A percentile compares a stretch with the other conserved stretches of the same genome.
phyloP scores from a whole-genome alignment of 1,139 yeast genomes.

The Taphrina confusa region DNA sequence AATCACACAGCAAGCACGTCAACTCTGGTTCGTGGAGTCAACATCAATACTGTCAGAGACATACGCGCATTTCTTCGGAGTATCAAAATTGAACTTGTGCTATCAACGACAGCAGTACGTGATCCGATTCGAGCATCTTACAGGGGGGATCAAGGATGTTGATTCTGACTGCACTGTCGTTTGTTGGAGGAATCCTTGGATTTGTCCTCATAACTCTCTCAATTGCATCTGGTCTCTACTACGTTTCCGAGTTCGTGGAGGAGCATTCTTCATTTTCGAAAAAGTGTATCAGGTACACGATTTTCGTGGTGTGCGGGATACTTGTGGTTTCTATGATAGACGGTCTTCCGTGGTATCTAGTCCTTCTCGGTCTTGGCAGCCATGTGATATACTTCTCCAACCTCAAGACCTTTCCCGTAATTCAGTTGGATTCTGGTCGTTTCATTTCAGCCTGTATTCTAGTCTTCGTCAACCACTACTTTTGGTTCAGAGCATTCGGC shows the following conservation, averaged over 20 bases:
- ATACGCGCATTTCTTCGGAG: too few relatives aligned
- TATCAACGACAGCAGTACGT: too few relatives aligned
- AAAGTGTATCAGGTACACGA: conserved; percentile 62
- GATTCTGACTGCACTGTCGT: conserved; percentile 27
- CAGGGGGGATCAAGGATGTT: too few relatives aligned
- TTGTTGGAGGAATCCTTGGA: conserved; percentile 68
- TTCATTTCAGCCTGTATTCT: conserved; percentile 71
- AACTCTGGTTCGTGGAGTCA: too few relatives aligned
- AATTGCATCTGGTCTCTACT: conserved; percentile 86
- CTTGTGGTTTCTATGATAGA: conserved; percentile 69
- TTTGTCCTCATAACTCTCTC: conserved; percentile 70
- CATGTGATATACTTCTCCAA: conserved; percentile 75
- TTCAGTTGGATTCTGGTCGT: conserved; percentile 67
- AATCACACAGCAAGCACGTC: too few relatives aligned
- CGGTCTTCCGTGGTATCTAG: conserved; percentile 70
- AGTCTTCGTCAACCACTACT: conserved; percentile 76
- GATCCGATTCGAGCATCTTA: too few relatives aligned
- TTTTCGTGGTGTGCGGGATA: conserved; percentile 58
- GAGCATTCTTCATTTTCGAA: conserved; percentile 87
- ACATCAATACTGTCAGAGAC: too few relatives aligned
- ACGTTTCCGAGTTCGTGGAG: conserved; percentile 87
- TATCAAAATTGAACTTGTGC: too few relatives aligned
- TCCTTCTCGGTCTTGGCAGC: conserved; percentile 65
- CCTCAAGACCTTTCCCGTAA: conserved; percentile 78
- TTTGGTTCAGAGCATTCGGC: conserved; percentile 88